A percentile compares a stretch with the other conserved stretches of the same genome.
These are phyloP conservation scores for Russula olivacea DNA, from an alignment of 768 basidiomycete genomes.

Conservation along the genomic window DNA sequence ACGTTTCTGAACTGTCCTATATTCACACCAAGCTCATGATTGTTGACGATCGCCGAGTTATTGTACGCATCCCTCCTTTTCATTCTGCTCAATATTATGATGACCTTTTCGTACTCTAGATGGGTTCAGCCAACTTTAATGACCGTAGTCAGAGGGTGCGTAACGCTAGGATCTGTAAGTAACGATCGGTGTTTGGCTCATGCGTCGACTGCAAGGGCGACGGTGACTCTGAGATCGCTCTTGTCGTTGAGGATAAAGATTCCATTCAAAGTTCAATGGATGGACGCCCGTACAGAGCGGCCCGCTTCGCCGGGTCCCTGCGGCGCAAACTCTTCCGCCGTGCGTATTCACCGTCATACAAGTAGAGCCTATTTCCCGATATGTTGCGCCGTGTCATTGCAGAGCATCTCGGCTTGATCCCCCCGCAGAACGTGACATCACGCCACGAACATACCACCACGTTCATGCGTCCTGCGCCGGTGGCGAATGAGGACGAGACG, in stretches of 20 bases:
- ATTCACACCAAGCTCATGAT: slow-evolving; percentile 93
- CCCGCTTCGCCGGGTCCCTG: slow-evolving; percentile 77
- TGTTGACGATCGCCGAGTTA: slow-evolving; percentile 85
- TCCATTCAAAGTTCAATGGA: slow-evolving; percentile 72
- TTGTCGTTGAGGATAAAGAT: slow-evolving; percentile 87
- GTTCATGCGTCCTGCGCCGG: slow-evolving; percentile 79
- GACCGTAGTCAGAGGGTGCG: slow-evolving; percentile 75
- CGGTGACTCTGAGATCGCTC: slow-evolving; percentile 90
- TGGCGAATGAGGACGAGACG: slow-evolving; percentile 62
- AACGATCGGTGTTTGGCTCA: slow-evolving; percentile 6
- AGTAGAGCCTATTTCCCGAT: neutral
- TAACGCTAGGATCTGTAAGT: neutral
- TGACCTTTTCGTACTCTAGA: slow-evolving; percentile 38
- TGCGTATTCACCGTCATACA: slow-evolving; percentile 29
- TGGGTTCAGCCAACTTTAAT: slow-evolving; percentile 92
- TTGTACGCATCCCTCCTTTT: slow-evolving; percentile 45
- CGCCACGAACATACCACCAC: slow-evolving; percentile 39
- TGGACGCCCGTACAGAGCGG: slow-evolving; percentile 62
- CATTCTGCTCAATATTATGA: neutral
- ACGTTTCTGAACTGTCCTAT: slow-evolving; percentile 74
- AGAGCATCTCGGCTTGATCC: slow-evolving; percentile 87
- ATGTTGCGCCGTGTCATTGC: slow-evolving; percentile 10
- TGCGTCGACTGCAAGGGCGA: slow-evolving; percentile 55
- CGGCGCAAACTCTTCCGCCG: slow-evolving; percentile 81
- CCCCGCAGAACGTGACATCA: slow-evolving; percentile 53